Base-by-base conservation (phyloP, 768 basidiomycete genomes). In the Paxillus ammoniavirescens region DNA sequence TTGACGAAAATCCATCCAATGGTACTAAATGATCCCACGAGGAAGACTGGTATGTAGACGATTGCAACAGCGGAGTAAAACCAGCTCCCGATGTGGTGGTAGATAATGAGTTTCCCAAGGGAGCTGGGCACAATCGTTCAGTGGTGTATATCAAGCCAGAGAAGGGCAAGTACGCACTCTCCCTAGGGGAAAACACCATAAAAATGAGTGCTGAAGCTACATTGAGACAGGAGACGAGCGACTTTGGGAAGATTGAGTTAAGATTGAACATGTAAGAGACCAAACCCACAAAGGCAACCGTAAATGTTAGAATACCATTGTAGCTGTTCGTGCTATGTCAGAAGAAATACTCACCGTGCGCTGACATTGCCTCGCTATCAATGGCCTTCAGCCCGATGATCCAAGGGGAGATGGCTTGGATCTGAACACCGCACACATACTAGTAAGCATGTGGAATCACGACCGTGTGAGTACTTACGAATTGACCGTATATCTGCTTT, bases 51-150 rank as follows among this genome's bases (percentile, higher is more conserved):
- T n/a, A n/a, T n/a, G 56, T 78, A 84, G 6, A 72, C 54, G 43
- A 83, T 81, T 14, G 79, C 75, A n/a, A 78, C 61, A 5, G 75
- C 72, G 60, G 83, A 84, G 66, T 78, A 81, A 5, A 77, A 63
- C 77, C 80, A 86, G 36, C 75, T 76, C 7, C 79, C 74, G 8
- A 78, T 54, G 15, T 63, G 47, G 17, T 58, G 56, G 7, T 53
- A 52, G 46, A 52, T 59, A 41, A 63, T 62, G 65, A 72, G 74
- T 10, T 69, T 65, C 4, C 75, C 75, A 13, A 75, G 72, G 59
- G 82, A 83, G 59, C 82, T 82, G 58, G 8, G 23, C 13, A 12
- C 8, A 18, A 36, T 17, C 13, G 35, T 21, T 36, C 33, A 23
- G 15, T 26, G 13, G 18, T 31, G 36, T 30, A 18, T 35, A 31